Base-by-base conservation (phyloP, 1,284 basidiomycete genomes). In the Rhodotorula sp. region DNA sequence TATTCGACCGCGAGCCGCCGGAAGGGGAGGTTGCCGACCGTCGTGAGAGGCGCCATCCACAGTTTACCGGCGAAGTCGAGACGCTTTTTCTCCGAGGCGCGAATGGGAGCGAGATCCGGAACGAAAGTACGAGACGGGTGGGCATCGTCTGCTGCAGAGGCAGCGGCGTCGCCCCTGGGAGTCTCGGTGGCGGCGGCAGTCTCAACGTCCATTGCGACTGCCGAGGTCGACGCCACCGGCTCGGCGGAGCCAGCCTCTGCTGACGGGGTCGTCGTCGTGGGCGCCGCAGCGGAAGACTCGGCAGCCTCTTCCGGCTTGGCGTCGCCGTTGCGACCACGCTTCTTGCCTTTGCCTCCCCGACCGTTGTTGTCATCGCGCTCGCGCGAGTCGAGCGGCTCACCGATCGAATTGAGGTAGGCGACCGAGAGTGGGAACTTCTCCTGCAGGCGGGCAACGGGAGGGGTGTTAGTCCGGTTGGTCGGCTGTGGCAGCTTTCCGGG, bases 21-120 rank as follows among this genome's bases (percentile, higher is more conserved):
- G 85, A 98, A 99, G 0, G 95, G 95, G 78, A 98, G 81, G 78
- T 98, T 98, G 43, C 95, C 95, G 43, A 95, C 93, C 0, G 95
- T 99, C 1, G 95, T 98, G 16, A 99, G 83, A 0, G 95, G 95
- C 0, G 95, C 95, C 72, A 74, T 69, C 82, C 98, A 99, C 2
- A 92, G 90, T 80, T 93, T 92, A 16, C 90, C 91, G 16, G 85
- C 83, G 93, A 94, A 98, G 77, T 92, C 82, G 31, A 99, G 81
- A 43, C 92, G 84, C 79, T 88, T 91, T 84, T 97, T 98, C 83
- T 99, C 95, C 19, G 83, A 80, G 31, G 90, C 88, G 45, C 92
- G 85, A 47, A 87, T 78, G 0, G 87, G 88, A 0, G 88, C 88
- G 2, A 74, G 61, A 64, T 82, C 81, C 23, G 79, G 75, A 1